A percentile compares a stretch with the other conserved stretches of the same genome.
Conservation (phyloP, 441 rosid genomes). For the Metrosideros polymorpha region DNA sequence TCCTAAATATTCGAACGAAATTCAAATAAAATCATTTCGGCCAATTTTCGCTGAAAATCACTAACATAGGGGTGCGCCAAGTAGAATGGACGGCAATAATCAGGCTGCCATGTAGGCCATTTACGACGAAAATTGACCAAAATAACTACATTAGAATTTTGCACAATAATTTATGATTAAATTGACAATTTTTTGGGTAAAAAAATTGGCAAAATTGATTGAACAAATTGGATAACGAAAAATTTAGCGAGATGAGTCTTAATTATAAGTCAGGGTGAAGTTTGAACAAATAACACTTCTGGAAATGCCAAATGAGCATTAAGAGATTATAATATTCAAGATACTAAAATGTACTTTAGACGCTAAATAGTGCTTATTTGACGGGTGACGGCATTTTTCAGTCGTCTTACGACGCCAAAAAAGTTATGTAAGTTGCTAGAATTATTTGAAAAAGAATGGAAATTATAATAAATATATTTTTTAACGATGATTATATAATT, state of each 20-base stretch:
- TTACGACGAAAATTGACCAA: too few species aligned
- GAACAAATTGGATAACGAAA: too few species aligned
- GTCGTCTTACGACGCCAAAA: background rate
- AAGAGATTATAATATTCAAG: background rate
- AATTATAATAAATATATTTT: background rate
- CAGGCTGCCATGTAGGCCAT: too few species aligned
- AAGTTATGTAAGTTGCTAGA: background rate
- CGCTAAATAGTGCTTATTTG: background rate
- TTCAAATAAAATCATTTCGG: too few species aligned
- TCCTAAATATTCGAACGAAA: too few species aligned
- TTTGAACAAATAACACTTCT: background rate
- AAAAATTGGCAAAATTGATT: too few species aligned
- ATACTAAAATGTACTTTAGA: background rate
- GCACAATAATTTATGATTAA: too few species aligned
- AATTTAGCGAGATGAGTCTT: background rate
- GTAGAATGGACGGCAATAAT: too few species aligned
- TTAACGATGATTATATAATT: background rate
- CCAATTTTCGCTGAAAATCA: too few species aligned
- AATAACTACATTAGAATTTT: too few species aligned
- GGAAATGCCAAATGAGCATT: background rate
- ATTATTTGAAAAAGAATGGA: background rate
- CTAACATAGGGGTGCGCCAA: too few species aligned
- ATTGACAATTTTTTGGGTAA: too few species aligned
- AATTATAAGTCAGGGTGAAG: background rate
- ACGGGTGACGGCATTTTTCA: background rate